Evolutionary conservation across 345 rosid genomes (phyloP).

Genomic region (Anastatica hierochuntica): DNA sequence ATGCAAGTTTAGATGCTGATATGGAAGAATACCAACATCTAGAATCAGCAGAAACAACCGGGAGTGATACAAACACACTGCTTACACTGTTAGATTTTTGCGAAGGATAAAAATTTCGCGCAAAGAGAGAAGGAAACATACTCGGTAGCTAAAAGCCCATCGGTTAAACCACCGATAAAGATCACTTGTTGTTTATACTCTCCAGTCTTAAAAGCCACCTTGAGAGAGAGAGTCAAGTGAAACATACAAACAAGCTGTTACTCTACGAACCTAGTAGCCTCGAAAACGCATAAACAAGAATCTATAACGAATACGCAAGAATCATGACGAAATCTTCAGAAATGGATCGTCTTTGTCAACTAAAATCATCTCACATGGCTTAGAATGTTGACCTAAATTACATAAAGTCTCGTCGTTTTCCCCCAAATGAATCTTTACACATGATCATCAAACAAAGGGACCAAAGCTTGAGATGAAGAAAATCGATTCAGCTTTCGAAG

Average conservation of each 20-base stretch:
- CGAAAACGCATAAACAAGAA: background rate
- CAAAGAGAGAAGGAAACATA: constrained; percentile 31
- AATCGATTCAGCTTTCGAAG: too few species aligned
- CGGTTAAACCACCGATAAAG: constrained; percentile 82
- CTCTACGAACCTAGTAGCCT: background rate
- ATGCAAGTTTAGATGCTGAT: too few species aligned
- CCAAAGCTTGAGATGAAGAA: too few species aligned
- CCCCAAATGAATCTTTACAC: too few species aligned
- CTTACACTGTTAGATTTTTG: background rate
- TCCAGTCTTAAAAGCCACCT: constrained; percentile 95
- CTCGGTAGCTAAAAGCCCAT: constrained; percentile 88
- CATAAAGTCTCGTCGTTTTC: background rate
- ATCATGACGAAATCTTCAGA: background rate
- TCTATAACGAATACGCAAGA: background rate
- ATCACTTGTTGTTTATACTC: constrained; percentile 83
- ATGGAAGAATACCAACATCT: background rate
- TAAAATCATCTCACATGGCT: background rate
- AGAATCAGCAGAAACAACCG: background rate
- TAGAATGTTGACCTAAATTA: background rate
- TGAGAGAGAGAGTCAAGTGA: constrained; percentile 15
- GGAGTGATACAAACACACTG: background rate
- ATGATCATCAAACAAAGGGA: too few species aligned
- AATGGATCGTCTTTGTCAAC: background rate
- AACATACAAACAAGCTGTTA: constrained; percentile 7
- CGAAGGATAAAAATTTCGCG: background rate